These are phyloP conservation scores for Trypanosoma lewisi DNA, from an alignment of 208 protist species.

Conservation along the genomic window DNA sequence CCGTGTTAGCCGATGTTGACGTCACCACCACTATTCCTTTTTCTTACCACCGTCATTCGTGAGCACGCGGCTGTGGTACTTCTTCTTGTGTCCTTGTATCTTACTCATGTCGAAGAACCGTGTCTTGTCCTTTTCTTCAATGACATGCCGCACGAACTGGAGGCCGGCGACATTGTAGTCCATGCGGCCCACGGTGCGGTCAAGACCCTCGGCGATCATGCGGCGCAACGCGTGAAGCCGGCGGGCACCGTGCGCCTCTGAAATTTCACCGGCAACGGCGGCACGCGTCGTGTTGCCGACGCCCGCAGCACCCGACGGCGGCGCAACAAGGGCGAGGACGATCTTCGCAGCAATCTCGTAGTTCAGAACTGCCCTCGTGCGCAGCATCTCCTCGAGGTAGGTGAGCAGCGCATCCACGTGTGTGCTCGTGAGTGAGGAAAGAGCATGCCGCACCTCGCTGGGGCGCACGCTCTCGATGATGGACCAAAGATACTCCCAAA, in stretches of 20 bases:
- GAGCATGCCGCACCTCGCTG: constrained; percentile 78
- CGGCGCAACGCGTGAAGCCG: constrained; percentile 56
- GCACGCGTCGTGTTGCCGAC: constrained; percentile 22
- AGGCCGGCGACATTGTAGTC: constrained; percentile 77
- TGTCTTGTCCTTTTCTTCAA: constrained; percentile 65
- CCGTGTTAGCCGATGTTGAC: neutral
- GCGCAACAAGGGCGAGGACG: constrained; percentile 66
- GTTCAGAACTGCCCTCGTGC: constrained; percentile 64
- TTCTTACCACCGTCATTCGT: constrained; percentile 6
- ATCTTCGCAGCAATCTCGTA: constrained; percentile 80
- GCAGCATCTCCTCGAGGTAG: constrained; percentile 63
- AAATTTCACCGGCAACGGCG: constrained; percentile 63
- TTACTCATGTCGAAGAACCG: constrained; percentile 83
- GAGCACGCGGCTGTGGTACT: constrained; percentile 70
- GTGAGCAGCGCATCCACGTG: constrained; percentile 80
- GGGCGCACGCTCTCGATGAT: constrained; percentile 79
- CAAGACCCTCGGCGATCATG: constrained; percentile 61
- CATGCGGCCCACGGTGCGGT: constrained; percentile 53
- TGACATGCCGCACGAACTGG: constrained; percentile 58
- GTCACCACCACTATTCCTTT: constrained; percentile 13
- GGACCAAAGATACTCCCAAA: constrained; percentile 84
- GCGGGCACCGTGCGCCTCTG: constrained; percentile 58
- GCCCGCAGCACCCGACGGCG: constrained; percentile 8
- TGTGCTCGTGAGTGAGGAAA: constrained; percentile 75
- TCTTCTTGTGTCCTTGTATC: constrained; percentile 80